Conservation (phyloP, 2,329 filamentous ascomycete species). For the Penicillium italicum region DNA sequence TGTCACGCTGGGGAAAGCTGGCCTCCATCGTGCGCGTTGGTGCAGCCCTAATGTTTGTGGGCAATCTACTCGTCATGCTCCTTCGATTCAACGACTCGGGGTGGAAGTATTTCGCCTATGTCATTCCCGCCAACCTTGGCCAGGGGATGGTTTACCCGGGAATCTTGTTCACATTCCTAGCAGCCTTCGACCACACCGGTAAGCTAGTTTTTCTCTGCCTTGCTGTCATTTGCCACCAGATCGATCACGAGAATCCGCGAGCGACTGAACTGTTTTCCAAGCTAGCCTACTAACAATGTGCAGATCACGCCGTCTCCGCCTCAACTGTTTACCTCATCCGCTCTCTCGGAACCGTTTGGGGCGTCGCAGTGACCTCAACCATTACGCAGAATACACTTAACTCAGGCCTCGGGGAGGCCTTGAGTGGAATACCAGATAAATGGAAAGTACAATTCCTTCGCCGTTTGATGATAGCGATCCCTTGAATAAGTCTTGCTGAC, state of each 20-base stretch:
- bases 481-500: conserved; percentile 25
- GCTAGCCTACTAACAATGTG: not conserved
- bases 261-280: not conserved
- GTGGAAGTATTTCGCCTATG: conserved; percentile 47
- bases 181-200: conserved; percentile 61
- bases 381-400: conserved; percentile 62
- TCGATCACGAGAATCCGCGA: not conserved
- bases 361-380: conserved; percentile 60
- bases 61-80: conserved; percentile 42
- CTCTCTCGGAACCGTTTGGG: conserved; percentile 62
- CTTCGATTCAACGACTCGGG: conserved; percentile 41
- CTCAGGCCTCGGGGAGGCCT: conserved; percentile 51
- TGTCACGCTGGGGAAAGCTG: conserved; percentile 48
- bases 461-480: not conserved
- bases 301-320: conserved; percentile 61
- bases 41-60: conserved; percentile 43
- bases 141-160: conserved; percentile 48
- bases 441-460: conserved; percentile 49
- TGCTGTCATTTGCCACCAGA: too few species aligned
- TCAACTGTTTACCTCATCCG: conserved; percentile 63
- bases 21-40: conserved; percentile 42
- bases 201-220: conserved; percentile 26
- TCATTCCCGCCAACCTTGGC: conserved; percentile 47
- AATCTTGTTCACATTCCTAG: conserved; percentile 59
- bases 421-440: conserved; percentile 57